phyloP scores from a whole-genome alignment of 345 rosid species.

The Aegle marmelos region DNA sequence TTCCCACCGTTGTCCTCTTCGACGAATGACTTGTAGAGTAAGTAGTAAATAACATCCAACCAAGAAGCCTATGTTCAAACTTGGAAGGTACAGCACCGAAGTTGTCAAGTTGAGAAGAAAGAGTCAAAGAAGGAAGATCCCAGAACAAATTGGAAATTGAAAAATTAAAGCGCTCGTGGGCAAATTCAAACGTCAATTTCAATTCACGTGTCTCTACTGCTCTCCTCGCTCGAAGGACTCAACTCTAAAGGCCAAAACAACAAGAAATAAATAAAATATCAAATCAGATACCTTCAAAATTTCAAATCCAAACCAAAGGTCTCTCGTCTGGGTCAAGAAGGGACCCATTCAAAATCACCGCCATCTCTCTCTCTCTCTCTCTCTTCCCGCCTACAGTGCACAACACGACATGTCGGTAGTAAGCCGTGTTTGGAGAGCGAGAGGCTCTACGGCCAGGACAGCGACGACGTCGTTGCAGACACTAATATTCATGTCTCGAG shows the following conservation, averaged over 20 bases:
- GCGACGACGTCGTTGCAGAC: slow-evolving; percentile 4
- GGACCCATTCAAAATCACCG: neutral
- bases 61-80: too few relatives aligned
- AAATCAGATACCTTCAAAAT: neutral
- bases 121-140: too few relatives aligned
- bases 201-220: neutral
- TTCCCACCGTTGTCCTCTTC: too few relatives aligned
- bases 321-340: neutral
- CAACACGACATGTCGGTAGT: slow-evolving; percentile 30
- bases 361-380: neutral
- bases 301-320: too few relatives aligned
- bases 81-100: too few relatives aligned
- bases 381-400: neutral
- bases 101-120: too few relatives aligned
- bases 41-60: too few relatives aligned
- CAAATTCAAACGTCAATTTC: neutral
- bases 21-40: too few relatives aligned
- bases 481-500: slow-evolving; percentile 20
- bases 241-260: too few relatives aligned
- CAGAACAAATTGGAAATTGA: too few relatives aligned
- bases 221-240: too few relatives aligned
- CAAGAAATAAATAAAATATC: too few relatives aligned
- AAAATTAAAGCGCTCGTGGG: slow-evolving; percentile 3
- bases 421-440: slow-evolving; percentile 25
- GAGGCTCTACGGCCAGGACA: slow-evolving; percentile 7